Evolutionary conservation across 768 basidiomycete genomes (phyloP).

Genomic region (Mrakia gelida): DNA sequence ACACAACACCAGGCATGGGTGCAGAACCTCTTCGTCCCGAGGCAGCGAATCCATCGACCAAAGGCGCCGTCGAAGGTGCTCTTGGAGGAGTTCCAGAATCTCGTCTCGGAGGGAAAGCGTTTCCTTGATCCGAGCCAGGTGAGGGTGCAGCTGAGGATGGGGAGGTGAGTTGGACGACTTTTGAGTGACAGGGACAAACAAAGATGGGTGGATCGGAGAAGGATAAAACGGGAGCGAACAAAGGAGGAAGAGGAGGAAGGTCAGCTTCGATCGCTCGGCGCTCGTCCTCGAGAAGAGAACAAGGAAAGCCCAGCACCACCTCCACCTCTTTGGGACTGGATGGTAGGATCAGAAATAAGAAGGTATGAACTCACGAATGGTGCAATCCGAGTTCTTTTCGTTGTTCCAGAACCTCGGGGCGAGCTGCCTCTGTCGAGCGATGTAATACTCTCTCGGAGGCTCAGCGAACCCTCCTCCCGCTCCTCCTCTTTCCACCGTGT

Average conservation of each 20-base stretch:
- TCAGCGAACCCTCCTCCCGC: not conserved
- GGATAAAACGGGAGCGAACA: not conserved
- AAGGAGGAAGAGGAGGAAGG: not conserved
- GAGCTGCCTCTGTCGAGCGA: not conserved
- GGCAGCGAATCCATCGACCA: too few relatives aligned
- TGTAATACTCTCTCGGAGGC: not conserved
- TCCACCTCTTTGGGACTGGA: not conserved
- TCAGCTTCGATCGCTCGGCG: not conserved
- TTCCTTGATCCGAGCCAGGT: not conserved
- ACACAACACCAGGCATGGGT: not conserved
- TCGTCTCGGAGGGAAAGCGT: not conserved
- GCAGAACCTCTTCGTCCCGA: not conserved
- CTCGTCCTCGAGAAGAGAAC: too few relatives aligned
- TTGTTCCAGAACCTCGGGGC: not conserved
- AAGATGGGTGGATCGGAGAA: not conserved
- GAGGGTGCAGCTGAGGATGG: not conserved
- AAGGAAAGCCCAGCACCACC: not conserved
- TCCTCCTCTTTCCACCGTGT: not conserved
- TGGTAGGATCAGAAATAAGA: not conserved
- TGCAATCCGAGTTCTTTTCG: not conserved
- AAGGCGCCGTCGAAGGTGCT: not conserved
- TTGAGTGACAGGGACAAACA: not conserved
- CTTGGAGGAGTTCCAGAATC: not conserved
- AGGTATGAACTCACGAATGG: slow-evolving; percentile 1
- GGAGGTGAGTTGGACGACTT: not conserved